Percentiles rank a stretch among this genome's conserved stretches.
phyloP scores from a whole-genome alignment of 768 basidiomycete species.

The Trametes cingulata region DNA sequence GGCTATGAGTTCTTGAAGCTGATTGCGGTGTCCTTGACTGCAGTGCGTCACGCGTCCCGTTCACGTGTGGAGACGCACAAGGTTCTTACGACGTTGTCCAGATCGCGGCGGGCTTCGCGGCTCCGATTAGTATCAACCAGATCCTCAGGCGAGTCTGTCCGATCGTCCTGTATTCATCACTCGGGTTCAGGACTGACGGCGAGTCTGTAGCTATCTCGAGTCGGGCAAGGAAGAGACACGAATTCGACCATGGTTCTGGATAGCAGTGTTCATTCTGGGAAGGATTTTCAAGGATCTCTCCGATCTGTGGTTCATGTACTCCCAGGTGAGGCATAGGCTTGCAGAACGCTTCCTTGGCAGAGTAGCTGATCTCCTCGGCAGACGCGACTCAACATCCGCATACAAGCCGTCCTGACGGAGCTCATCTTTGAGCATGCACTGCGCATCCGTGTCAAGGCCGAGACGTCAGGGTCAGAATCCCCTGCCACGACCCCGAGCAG shows the following conservation, averaged over 20 bases:
- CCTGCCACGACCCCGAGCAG: neutral
- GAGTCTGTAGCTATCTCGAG: constrained; percentile 36
- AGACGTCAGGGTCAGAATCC: constrained; percentile 12
- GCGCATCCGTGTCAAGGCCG: constrained; percentile 51
- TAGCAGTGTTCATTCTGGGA: constrained; percentile 37
- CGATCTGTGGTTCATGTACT: constrained; percentile 44
- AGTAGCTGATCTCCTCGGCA: too few species aligned
- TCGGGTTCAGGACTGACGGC: neutral
- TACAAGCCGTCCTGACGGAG: constrained; percentile 48
- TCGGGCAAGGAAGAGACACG: constrained; percentile 36
- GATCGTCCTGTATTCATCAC: neutral
- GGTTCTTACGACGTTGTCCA: neutral
- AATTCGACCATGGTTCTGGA: constrained; percentile 53
- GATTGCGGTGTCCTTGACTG: constrained; percentile 16
- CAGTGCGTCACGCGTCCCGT: constrained; percentile 13
- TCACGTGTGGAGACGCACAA: neutral
- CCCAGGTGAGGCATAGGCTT: constrained; percentile 26
- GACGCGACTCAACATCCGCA: constrained; percentile 34
- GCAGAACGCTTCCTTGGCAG: neutral
- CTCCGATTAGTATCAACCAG: too few species aligned
- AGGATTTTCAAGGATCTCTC: constrained; percentile 37
- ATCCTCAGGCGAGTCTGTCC: constrained; percentile 38
- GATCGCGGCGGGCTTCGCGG: constrained; percentile 24
- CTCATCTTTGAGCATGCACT: constrained; percentile 54
- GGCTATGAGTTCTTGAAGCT: constrained; percentile 23